Evolutionary conservation across 257 asterid genomes (phyloP).

Genomic region (Solanum habrochaites): DNA sequence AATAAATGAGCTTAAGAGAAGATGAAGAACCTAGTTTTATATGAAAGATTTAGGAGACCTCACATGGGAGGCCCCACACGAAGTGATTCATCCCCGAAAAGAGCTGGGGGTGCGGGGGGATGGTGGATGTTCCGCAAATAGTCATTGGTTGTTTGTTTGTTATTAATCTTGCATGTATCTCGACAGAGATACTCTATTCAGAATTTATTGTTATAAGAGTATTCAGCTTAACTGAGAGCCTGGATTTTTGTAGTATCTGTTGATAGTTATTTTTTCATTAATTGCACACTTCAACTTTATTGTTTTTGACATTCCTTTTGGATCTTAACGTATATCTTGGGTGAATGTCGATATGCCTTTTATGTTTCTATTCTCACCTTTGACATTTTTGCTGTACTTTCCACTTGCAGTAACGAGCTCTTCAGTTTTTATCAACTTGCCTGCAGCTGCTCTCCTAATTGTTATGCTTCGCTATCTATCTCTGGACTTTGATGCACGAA

Average conservation of each 20-base stretch:
- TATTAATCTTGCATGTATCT: neutral
- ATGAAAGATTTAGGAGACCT: neutral
- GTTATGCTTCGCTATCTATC: constrained; percentile 64
- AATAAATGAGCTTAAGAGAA: neutral
- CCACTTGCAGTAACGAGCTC: constrained; percentile 69
- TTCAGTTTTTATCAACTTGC: constrained; percentile 83
- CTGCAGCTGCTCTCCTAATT: constrained; percentile 65
- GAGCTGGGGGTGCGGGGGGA: no score
- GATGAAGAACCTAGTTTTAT: neutral
- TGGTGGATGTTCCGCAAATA: neutral
- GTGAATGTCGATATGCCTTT: neutral
- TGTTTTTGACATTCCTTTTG: neutral
- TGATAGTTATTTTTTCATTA: neutral
- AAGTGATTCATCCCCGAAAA: neutral
- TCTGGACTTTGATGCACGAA: constrained; percentile 70
- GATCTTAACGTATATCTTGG: neutral
- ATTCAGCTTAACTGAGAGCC: neutral
- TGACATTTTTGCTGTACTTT: neutral
- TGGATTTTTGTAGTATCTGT: neutral
- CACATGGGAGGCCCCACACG: neutral
- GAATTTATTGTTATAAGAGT: neutral
- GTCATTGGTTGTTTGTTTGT: neutral
- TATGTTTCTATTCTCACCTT: neutral
- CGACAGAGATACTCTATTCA: neutral
- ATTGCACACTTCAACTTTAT: neutral